Conservation (phyloP, 2,329 filamentous ascomycete genomes). For the Alternaria novae-zelandiae region DNA sequence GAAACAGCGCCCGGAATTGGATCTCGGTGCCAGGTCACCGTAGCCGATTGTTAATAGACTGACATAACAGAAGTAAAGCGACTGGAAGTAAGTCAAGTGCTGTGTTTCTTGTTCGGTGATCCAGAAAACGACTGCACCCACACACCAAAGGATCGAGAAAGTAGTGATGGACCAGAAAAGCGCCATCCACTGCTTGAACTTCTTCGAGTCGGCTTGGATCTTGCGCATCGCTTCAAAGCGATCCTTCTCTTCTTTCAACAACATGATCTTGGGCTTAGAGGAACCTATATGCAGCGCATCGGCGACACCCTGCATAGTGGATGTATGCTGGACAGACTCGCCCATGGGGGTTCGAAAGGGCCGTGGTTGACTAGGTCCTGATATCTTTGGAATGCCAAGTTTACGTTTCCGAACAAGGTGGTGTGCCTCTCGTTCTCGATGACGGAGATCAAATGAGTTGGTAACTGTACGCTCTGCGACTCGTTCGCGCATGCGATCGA, state of each 20-base stretch:
- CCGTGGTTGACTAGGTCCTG: constrained; percentile 31
- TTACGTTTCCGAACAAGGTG: constrained; percentile 28
- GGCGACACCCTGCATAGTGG: constrained; percentile 12
- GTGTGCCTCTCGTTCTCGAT: constrained; percentile 37
- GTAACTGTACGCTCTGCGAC: constrained; percentile 63
- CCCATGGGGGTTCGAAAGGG: constrained; percentile 30
- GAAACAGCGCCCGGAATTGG: constrained; percentile 79
- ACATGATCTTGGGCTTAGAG: constrained; percentile 56
- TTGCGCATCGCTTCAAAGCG: constrained; percentile 82
- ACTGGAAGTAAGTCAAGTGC: constrained; percentile 74
- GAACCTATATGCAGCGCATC: constrained; percentile 15
- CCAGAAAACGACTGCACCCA: constrained; percentile 80
- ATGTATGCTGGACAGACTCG: constrained; percentile 11
- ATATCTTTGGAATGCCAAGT: constrained; percentile 27
- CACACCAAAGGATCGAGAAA: constrained; percentile 79
- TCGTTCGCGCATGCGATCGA: constrained; percentile 60
- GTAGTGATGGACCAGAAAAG: constrained; percentile 70
- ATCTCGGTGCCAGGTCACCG: constrained; percentile 78
- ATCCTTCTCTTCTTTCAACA: constrained; percentile 65
- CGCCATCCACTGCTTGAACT: constrained; percentile 75
- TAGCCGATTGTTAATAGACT: constrained; percentile 87
- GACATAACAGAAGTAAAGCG: constrained; percentile 86
- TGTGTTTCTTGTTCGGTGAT: constrained; percentile 61
- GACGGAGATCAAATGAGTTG: constrained; percentile 56
- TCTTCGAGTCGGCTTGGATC: constrained; percentile 71